Percentiles rank a stretch among this genome's conserved stretches.
Conservation (phyloP, 2,329 filamentous ascomycete genomes). For the Colletotrichum melonis region DNA sequence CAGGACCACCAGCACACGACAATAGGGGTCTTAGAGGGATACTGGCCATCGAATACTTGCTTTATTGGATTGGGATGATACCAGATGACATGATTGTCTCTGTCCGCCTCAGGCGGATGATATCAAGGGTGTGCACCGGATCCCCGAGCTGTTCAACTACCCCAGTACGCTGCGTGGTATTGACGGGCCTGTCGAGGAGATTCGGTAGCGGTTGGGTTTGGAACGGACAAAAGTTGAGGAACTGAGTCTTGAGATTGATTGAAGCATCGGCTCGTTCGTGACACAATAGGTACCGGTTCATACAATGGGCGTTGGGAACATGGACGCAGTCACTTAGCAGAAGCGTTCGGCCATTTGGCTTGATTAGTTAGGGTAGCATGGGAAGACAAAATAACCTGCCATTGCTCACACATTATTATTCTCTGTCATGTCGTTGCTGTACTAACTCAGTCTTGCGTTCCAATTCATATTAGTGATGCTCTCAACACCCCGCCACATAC, state of each 20-base stretch:
- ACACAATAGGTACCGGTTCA: constrained; percentile 18
- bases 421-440: not conserved
- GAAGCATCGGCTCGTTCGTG: constrained; percentile 31
- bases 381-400: constrained; percentile 24
- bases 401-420: not conserved
- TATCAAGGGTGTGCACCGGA: not conserved
- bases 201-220: not conserved
- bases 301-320: constrained; percentile 29
- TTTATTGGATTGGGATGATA: constrained; percentile 8
- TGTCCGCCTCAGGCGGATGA: not conserved
- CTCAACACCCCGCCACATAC: too few relatives aligned
- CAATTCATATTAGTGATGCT: not conserved
- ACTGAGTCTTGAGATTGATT: constrained; percentile 36
- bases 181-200: not conserved
- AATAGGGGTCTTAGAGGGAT: constrained; percentile 18
- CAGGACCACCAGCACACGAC: constrained; percentile 37
- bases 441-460: not conserved
- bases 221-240: constrained; percentile 30
- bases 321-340: constrained; percentile 12
- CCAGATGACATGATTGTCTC: not conserved
- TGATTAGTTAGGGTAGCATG: constrained; percentile 33
- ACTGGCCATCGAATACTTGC: constrained; percentile 10
- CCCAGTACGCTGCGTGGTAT: constrained; percentile 13
- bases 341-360: constrained; percentile 26
- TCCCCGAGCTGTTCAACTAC: not conserved